These are phyloP conservation scores for Aphanocladium album DNA, from an alignment of 2,329 filamentous ascomycete species.

Conservation along the genomic window DNA sequence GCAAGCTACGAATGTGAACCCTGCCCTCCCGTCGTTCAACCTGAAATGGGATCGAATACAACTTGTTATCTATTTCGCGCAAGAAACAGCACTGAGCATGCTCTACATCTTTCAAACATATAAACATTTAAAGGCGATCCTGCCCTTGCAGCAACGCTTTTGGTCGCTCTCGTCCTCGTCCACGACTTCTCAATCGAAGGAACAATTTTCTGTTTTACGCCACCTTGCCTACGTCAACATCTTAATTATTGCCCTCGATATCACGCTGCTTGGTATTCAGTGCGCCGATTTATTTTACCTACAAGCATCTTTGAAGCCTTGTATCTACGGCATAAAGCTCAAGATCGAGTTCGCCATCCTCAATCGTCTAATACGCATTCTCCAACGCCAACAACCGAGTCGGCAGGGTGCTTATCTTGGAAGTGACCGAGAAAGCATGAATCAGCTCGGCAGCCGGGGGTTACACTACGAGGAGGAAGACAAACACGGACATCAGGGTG, in stretches of 20 bases:
- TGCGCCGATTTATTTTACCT: slow-evolving; percentile 31
- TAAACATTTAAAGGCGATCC: slow-evolving; percentile 6
- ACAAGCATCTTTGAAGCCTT: slow-evolving; percentile 32
- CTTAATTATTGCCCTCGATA: slow-evolving; percentile 41
- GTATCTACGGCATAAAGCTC: slow-evolving; percentile 36
- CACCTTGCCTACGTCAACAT: slow-evolving; percentile 42
- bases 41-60: slow-evolving; percentile 47
- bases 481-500: background rate
- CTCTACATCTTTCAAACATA: slow-evolving; percentile 38
- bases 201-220: slow-evolving; percentile 17
- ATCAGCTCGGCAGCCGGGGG: background rate
- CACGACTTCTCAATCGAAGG: slow-evolving; percentile 25
- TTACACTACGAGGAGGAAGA: background rate
- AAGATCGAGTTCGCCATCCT: slow-evolving; percentile 37
- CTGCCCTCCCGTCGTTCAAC: slow-evolving; percentile 21
- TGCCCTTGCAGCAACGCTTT: slow-evolving; percentile 6
- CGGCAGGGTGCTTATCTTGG: background rate
- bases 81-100: slow-evolving; percentile 45
- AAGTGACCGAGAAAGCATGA: background rate
- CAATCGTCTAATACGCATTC: slow-evolving; percentile 30
- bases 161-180: slow-evolving; percentile 42
- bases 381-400: slow-evolving; percentile 7
- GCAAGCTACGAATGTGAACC: slow-evolving; percentile 24
- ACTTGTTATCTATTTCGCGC: slow-evolving; percentile 47
- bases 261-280: slow-evolving; percentile 34